phyloP scores from a whole-genome alignment of 768 basidiomycete genomes.

The Tremella mesenterica region DNA sequence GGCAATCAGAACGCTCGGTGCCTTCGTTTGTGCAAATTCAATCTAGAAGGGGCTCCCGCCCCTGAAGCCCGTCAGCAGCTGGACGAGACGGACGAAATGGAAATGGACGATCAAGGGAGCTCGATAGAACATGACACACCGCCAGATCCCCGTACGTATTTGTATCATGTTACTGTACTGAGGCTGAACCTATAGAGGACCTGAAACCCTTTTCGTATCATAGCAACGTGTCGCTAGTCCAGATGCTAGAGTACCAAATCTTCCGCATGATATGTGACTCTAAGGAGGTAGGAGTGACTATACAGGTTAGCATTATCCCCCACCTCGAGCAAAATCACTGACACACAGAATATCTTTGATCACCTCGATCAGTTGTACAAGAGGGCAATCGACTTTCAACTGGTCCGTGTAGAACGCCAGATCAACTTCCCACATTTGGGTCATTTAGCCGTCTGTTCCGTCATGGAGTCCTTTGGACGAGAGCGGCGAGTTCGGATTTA shows the following conservation, averaged over 20 bases:
- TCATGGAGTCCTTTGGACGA: constrained; percentile 74
- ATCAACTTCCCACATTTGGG: constrained; percentile 62
- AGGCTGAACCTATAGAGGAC: no score
- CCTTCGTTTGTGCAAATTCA: constrained; percentile 31
- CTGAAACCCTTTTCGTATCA: no score
- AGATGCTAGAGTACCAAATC: not conserved
- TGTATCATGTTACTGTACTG: no score
- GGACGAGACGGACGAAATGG: not conserved
- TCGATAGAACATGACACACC: no score
- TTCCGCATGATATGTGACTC: constrained; percentile 3
- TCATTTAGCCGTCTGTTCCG: constrained; percentile 60
- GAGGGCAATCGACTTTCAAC: constrained; percentile 24
- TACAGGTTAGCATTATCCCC: not conserved
- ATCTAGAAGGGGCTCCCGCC: constrained; percentile 14
- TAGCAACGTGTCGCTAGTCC: no score
- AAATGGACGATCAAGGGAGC: not conserved
- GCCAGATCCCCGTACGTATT: no score
- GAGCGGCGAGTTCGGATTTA: constrained; percentile 82
- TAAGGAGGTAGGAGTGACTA: constrained; percentile 10
- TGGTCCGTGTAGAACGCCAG: constrained; percentile 15
- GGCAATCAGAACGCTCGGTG: constrained; percentile 17
- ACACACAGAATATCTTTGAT: constrained; percentile 16
- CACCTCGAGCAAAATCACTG: not conserved
- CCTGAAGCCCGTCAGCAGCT: not conserved
- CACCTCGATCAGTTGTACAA: constrained; percentile 12